Percentiles rank a stretch among this genome's conserved stretches.
These are phyloP conservation scores for Zymoseptoria pseudotritici DNA, from an alignment of 2,329 filamentous ascomycete species.

Conservation along the genomic window DNA sequence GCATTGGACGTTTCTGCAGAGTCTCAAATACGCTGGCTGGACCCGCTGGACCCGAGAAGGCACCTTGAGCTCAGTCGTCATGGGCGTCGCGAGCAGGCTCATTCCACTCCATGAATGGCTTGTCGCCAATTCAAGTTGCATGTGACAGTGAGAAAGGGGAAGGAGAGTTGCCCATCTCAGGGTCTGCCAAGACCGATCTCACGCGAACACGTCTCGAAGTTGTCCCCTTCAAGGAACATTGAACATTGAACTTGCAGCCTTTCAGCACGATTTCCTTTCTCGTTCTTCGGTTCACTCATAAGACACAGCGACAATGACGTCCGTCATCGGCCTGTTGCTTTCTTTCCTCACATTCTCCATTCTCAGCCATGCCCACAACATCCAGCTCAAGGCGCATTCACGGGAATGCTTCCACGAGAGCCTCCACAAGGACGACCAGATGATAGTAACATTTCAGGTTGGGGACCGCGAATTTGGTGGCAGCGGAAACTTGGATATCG, in stretches of 20 bases:
- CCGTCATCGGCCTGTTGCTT: constrained; percentile 32
- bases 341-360: constrained; percentile 52
- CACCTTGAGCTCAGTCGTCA: neutral
- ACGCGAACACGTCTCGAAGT: neutral
- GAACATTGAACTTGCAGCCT: neutral
- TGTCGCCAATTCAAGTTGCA: neutral
- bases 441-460: constrained; percentile 98
- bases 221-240: neutral
- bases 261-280: constrained; percentile 1
- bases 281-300: constrained; percentile 1
- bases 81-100: neutral
- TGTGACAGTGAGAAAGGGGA: neutral
- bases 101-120: neutral
- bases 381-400: constrained; percentile 85
- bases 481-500: constrained; percentile 88
- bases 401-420: constrained; percentile 96
- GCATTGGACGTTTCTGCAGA: too few species aligned
- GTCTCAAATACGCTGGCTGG: too few species aligned
- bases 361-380: constrained; percentile 77
- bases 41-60: too few species aligned
- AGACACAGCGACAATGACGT: constrained; percentile 21
- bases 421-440: constrained; percentile 88
- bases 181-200: neutral
- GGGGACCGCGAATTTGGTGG: constrained; percentile 93
- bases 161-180: neutral